Percentiles rank a stretch among this genome's conserved stretches.
Evolutionary conservation across 2,329 filamentous ascomycete species (phyloP).

Genomic region (Knufia fluminis): DNA sequence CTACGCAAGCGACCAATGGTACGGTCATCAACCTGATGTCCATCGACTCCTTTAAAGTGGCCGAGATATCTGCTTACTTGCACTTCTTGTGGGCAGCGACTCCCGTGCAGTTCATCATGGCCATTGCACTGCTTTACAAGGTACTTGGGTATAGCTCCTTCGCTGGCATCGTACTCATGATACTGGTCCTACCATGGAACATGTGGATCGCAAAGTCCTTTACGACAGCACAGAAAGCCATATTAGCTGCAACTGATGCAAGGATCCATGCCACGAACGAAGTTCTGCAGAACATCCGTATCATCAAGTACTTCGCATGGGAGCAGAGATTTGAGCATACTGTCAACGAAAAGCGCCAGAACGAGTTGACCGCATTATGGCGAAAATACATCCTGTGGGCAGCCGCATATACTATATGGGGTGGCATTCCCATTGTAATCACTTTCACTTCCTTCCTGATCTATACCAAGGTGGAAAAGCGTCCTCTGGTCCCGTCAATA

Average conservation of each 20-base stretch:
- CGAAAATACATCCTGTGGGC: conserved; percentile 87
- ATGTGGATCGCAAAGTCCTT: conserved; percentile 81
- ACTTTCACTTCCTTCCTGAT: conserved; percentile 93
- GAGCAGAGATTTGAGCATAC: conserved; percentile 79
- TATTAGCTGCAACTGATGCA: conserved; percentile 87
- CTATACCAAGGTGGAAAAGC: conserved; percentile 83
- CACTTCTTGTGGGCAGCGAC: conserved; percentile 93
- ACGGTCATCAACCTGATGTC: conserved; percentile 99
- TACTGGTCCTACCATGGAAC: conserved; percentile 79
- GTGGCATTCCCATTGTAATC: conserved; percentile 87
- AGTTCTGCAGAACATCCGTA: conserved; percentile 90
- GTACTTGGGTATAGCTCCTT: conserved; percentile 91
- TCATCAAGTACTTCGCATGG: conserved; percentile 99
- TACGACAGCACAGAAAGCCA: conserved; percentile 75
- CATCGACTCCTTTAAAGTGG: conserved; percentile 97
- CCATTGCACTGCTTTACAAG: conserved; percentile 71
- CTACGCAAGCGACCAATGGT: conserved; percentile 79
- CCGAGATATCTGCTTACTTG: conserved; percentile 86
- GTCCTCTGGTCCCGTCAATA: conserved; percentile 79
- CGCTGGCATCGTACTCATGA: conserved; percentile 85
- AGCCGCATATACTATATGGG: conserved; percentile 86
- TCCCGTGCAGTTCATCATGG: conserved; percentile 76
- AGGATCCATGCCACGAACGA: conserved; percentile 96
- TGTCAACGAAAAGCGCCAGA: conserved; percentile 77
- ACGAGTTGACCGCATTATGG: conserved; percentile 69